Percentiles rank a stretch among this genome's conserved stretches.
Evolutionary conservation across 306 rosid species (phyloP).

Genomic region (Corylus americana): DNA sequence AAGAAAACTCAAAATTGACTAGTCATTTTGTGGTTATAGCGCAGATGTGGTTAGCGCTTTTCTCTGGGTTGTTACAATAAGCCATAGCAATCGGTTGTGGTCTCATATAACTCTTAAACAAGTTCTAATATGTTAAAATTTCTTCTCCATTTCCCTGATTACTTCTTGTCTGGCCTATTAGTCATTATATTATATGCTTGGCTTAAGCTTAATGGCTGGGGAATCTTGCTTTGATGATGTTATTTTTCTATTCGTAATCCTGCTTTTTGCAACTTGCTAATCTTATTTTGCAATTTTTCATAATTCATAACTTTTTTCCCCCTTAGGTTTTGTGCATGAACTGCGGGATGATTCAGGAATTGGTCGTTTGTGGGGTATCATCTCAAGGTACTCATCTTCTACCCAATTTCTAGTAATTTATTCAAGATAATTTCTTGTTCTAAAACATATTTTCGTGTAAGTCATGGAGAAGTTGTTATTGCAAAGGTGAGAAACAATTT

Average conservation of each 20-base stretch:
- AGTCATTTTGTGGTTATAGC: too few relatives aligned
- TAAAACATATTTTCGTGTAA: neutral
- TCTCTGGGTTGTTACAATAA: neutral
- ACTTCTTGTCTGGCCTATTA: conserved; percentile 23
- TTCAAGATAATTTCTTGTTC: neutral
- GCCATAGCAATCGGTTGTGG: neutral
- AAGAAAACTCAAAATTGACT: too few relatives aligned
- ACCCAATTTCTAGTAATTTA: neutral
- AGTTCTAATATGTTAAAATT: neutral
- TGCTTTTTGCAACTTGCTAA: conserved; percentile 1
- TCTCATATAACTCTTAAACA: neutral
- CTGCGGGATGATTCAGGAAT: conserved; percentile 88
- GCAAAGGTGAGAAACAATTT: neutral
- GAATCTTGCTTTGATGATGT: conserved; percentile 9
- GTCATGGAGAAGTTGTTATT: neutral
- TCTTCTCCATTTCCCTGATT: neutral
- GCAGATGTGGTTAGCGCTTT: too few relatives aligned
- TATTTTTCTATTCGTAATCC: conserved; percentile 9
- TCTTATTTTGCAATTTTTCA: conserved; percentile 1
- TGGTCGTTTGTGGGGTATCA: conserved; percentile 81
- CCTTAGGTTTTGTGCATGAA: conserved; percentile 61
- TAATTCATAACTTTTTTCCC: neutral
- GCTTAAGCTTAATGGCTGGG: conserved; percentile 25
- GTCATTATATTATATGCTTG: neutral
- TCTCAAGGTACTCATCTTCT: conserved; percentile 60